Conservation (phyloP, 805 yeast species). For the Saturnispora kantuleensis region DNA sequence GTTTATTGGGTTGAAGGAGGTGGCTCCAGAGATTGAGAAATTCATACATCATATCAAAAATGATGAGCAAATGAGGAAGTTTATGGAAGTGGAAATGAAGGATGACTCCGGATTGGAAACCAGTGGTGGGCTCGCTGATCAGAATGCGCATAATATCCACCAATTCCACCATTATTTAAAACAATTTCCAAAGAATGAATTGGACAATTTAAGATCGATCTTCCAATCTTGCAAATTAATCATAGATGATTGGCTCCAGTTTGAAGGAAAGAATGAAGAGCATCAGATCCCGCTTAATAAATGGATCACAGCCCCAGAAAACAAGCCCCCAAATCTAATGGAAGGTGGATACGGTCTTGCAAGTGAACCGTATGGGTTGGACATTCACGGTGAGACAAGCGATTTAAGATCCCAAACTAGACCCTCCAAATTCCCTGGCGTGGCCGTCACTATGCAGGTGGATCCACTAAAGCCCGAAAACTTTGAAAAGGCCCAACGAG, state of each 20-base stretch:
- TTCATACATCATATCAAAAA: background rate
- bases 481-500: background rate
- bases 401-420: background rate
- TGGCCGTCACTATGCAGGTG: constrained; percentile 22
- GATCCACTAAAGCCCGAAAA: constrained; percentile 23
- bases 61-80: constrained; percentile 5
- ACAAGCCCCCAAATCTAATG: no score
- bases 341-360: no score
- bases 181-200: constrained; percentile 9
- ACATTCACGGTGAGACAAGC: background rate
- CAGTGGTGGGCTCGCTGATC: background rate
- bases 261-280: constrained; percentile 4
- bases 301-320: constrained; percentile 3
- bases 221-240: constrained; percentile 4
- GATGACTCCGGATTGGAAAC: background rate
- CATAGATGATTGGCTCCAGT: constrained; percentile 6
- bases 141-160: constrained; percentile 8
- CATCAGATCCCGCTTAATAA: constrained; percentile 1
- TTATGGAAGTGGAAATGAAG: constrained; percentile 6
- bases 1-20: background rate
- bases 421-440: constrained; percentile 15
- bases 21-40: background rate
- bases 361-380: background rate
- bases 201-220: constrained; percentile 2
- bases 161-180: constrained; percentile 11